phyloP scores from a whole-genome alignment of 2,329 filamentous ascomycete species.

The Penicillium sp. region DNA sequence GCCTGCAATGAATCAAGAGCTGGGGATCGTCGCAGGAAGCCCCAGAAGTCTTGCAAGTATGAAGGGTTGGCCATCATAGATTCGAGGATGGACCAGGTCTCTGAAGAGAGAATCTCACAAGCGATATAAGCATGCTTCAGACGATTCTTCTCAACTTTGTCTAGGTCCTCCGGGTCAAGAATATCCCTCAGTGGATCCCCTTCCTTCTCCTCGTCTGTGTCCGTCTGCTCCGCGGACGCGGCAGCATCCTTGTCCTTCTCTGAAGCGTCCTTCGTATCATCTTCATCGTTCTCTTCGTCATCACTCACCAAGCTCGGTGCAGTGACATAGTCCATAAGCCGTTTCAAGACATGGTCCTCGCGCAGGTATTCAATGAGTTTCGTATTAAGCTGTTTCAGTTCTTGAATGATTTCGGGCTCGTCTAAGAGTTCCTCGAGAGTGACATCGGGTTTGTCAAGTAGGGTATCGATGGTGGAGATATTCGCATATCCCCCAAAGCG shows the following conservation, averaged over 20 bases:
- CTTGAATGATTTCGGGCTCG: slow-evolving; percentile 93
- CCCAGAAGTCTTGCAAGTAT: slow-evolving; percentile 82
- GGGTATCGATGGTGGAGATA: slow-evolving; percentile 92
- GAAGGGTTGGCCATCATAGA: slow-evolving; percentile 81
- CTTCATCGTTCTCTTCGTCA: slow-evolving; percentile 54
- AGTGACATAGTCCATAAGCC: slow-evolving; percentile 86
- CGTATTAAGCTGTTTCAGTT: slow-evolving; percentile 96
- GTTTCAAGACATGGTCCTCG: slow-evolving; percentile 79
- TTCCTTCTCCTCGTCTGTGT: slow-evolving; percentile 39
- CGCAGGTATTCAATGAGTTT: slow-evolving; percentile 96
- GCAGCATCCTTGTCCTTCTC: slow-evolving; percentile 31
- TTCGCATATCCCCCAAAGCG: slow-evolving; percentile 98
- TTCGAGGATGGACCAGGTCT: slow-evolving; percentile 96
- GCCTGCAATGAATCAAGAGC: slow-evolving; percentile 91
- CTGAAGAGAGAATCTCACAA: slow-evolving; percentile 89
- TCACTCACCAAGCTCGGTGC: slow-evolving; percentile 63
- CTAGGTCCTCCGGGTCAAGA: slow-evolving; percentile 49
- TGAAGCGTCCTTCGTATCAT: slow-evolving; percentile 44
- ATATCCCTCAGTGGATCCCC: slow-evolving; percentile 36
- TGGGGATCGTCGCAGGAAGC: slow-evolving; percentile 78
- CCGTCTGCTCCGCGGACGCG: slow-evolving; percentile 16
- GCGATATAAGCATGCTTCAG: slow-evolving; percentile 92
- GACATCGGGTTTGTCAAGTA: slow-evolving; percentile 93
- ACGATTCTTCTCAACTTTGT: slow-evolving; percentile 84
- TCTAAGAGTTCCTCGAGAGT: slow-evolving; percentile 94